phyloP scores from a whole-genome alignment of 2,329 filamentous ascomycete genomes.

The Zasmidium cellare region DNA sequence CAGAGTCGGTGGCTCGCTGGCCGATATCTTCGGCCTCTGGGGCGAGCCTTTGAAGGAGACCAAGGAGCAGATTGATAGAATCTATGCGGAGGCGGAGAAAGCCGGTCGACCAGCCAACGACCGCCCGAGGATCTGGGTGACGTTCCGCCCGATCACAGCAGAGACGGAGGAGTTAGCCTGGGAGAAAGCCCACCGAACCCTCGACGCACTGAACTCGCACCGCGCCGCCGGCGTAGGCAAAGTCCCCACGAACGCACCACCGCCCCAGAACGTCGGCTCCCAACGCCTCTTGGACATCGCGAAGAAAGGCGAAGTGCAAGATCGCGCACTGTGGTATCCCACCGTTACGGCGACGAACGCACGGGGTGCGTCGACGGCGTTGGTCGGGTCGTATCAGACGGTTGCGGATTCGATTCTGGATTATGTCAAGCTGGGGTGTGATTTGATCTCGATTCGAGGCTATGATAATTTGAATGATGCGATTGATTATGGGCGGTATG shows the following conservation, averaged over 20 bases:
- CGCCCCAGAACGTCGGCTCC: conserved; percentile 60
- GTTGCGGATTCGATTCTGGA: conserved; percentile 57
- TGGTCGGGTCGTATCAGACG: conserved; percentile 57
- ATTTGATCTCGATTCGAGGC: conserved; percentile 61
- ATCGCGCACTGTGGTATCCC: conserved; percentile 63
- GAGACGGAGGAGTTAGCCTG: conserved; percentile 64
- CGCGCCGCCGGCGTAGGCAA: conserved; percentile 28
- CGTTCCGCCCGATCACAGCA: conserved; percentile 61
- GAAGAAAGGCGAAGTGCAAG: conserved; percentile 57
- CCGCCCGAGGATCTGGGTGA: conserved; percentile 62
- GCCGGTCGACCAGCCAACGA: conserved; percentile 52
- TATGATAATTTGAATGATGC: conserved; percentile 63
- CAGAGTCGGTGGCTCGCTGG: conserved; percentile 58
- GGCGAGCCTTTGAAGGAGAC: conserved; percentile 65
- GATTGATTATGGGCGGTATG: conserved; percentile 59
- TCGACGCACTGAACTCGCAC: conserved; percentile 53
- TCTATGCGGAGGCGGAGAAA: conserved; percentile 60
- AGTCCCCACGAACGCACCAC: conserved; percentile 30
- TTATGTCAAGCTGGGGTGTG: conserved; percentile 58
- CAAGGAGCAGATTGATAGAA: conserved; percentile 61
- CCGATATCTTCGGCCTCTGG: conserved; percentile 65
- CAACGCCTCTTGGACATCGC: conserved; percentile 61
- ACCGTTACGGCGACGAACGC: conserved; percentile 63
- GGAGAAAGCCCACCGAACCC: conserved; percentile 59
- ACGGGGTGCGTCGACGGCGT: conserved; percentile 58